Evolutionary conservation across 2,329 filamentous ascomycete genomes (phyloP), one percentile per base, ranked within the genome.

Genomic region (Cercospora citrullina): DNA sequence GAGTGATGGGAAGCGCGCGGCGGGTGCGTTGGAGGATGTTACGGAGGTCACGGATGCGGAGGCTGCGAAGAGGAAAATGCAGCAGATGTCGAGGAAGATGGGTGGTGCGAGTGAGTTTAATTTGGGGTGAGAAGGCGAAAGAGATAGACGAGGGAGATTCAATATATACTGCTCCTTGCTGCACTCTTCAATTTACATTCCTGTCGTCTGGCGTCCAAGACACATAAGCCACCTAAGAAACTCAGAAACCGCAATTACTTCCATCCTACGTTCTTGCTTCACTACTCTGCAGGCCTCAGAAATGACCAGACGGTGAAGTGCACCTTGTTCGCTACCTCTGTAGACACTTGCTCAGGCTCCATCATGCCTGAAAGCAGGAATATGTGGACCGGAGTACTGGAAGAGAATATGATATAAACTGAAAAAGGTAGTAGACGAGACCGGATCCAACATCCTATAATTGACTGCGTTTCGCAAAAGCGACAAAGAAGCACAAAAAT

Each of bases 71-170:
- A 81, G 80, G 72, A 86, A 82, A 76, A 87, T 82, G 61, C 79
- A 78, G 71, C 85, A 84, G 80, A 81, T 85, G 79, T 67, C 62
- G 33, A 83, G 76, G 75, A 82, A 84, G 76, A 80, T 82, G 64
- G 79, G 77, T 59, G 85, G 84, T 30, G 85, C 84, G 31, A 82
- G 80, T 73, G 86, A 88, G 75, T 88, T 88, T 76, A 88, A 88
- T 76, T 79, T 87, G 75, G 86, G 85, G 51, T 87, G 45, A 51
- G 45, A 26, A 21, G 3, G 6, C n/a, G 16, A 2, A 42, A 42
- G 14, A n/a, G 36, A 39, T 39, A n/a, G 33, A 39, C n/a, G 33
- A 39, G 33, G 33, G 14, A n/a, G 2, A 0, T 16, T 36, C 33
- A 36, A 5, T 2, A 36, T 36, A 16, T 16, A 36, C 33, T 36